These are phyloP conservation scores for Xylaria hypoxylon DNA, from an alignment of 2,329 filamentous ascomycete species.

Conservation along the genomic window DNA sequence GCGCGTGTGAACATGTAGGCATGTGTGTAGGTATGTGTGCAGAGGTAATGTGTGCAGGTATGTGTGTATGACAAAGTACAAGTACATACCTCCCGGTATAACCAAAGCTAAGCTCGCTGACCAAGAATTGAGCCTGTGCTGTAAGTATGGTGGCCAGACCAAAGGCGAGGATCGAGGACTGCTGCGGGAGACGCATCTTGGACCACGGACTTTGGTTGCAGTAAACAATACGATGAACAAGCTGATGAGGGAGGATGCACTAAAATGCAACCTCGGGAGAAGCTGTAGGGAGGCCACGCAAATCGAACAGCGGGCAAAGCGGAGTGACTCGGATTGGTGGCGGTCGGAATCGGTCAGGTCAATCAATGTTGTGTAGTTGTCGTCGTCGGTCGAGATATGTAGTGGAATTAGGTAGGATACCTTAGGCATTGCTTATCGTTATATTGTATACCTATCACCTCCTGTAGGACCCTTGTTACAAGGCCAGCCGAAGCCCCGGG, in stretches of 20 bases:
- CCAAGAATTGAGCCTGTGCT: slow-evolving; percentile 72
- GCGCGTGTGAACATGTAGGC: too few relatives aligned
- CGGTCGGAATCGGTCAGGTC: slow-evolving; percentile 1
- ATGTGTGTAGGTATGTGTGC: too few relatives aligned
- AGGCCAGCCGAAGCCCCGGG: neutral
- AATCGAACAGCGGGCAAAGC: slow-evolving; percentile 32
- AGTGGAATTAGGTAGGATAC: neutral
- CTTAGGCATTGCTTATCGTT: neutral
- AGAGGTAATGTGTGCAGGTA: too few relatives aligned
- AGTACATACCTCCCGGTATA: slow-evolving; percentile 68
- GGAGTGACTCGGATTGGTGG: slow-evolving; percentile 8
- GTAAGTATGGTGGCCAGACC: slow-evolving; percentile 59
- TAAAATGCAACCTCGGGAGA: slow-evolving; percentile 14
- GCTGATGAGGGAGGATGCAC: slow-evolving; percentile 22
- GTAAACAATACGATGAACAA: neutral
- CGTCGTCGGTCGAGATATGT: slow-evolving; percentile 2
- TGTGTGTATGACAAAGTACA: neutral
- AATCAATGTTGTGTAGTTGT: neutral
- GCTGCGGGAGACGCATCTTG: slow-evolving; percentile 59
- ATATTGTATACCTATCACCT: neutral
- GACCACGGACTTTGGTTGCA: slow-evolving; percentile 14
- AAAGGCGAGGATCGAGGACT: slow-evolving; percentile 53
- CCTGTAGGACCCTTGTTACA: neutral
- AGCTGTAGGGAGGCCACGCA: slow-evolving; percentile 29
- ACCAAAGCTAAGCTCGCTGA: slow-evolving; percentile 83